These are phyloP conservation scores for Populus alba DNA, from an alignment of 345 rosid genomes.

Conservation along the genomic window DNA sequence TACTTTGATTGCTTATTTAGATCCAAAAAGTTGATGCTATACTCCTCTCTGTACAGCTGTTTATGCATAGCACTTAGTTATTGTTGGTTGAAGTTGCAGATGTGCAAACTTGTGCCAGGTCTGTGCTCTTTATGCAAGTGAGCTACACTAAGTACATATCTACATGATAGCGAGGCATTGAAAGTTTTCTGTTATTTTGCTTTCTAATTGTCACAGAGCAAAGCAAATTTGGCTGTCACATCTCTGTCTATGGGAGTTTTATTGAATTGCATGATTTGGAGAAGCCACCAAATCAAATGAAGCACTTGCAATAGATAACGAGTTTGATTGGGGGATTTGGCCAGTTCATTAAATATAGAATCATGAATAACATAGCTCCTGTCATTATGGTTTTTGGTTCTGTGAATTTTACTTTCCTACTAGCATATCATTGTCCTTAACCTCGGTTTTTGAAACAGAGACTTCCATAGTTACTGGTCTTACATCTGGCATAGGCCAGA, in stretches of 20 bases:
- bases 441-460: background rate
- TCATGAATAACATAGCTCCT: background rate
- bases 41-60: background rate
- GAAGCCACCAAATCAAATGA: background rate
- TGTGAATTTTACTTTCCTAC: background rate
- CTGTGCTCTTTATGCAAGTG: background rate
- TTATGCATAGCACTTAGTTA: background rate
- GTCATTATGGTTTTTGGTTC: background rate
- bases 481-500: background rate
- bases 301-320: background rate
- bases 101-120: background rate
- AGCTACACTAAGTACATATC: background rate
- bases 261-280: background rate
- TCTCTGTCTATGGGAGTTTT: background rate
- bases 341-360: background rate
- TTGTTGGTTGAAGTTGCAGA: background rate
- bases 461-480: background rate
- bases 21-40: background rate
- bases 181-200: background rate
- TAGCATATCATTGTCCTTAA: background rate
- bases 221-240: background rate
- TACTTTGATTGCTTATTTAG: constrained; percentile 15
- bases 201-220: background rate
- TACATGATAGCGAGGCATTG: background rate
- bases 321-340: background rate